These are phyloP conservation scores for Chiua sp. DNA, from an alignment of 1,284 basidiomycete species.

Conservation along the genomic window DNA sequence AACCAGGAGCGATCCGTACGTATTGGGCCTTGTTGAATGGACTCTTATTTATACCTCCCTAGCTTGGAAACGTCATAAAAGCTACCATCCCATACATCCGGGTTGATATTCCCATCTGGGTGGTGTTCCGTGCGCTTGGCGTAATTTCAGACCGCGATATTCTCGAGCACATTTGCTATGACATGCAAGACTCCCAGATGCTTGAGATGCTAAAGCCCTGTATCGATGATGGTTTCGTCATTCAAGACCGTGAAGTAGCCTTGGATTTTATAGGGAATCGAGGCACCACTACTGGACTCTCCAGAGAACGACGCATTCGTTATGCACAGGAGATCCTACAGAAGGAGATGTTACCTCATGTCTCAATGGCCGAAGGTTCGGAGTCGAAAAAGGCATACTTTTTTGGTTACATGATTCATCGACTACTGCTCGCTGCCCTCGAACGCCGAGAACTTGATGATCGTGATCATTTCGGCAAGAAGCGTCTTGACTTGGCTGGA, in stretches of 20 bases:
- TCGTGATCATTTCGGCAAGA: conserved; percentile 99
- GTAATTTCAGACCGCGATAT: conserved; percentile 99
- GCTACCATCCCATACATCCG: conserved; percentile 98
- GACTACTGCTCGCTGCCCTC: conserved; percentile 90
- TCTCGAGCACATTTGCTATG: conserved; percentile 98
- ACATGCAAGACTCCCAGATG: conserved; percentile 95
- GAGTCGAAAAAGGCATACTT: conserved; percentile 99
- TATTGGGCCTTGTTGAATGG: conserved; percentile 15
- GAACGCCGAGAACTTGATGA: conserved; percentile 97
- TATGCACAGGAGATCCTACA: conserved; percentile 99
- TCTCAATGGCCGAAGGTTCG: conserved; percentile 95
- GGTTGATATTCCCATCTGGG: conserved; percentile 98
- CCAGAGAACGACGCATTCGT: conserved; percentile 90
- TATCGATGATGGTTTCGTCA: conserved; percentile 98
- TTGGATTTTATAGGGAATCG: conserved; percentile 99
- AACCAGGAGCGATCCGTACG: conserved; percentile 86
- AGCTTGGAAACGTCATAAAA: conserved; percentile 95
- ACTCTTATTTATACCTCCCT: conserved; percentile 7
- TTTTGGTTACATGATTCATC: conserved; percentile 99
- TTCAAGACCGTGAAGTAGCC: conserved; percentile 96
- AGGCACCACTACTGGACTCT: conserved; percentile 94
- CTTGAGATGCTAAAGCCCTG: conserved; percentile 99
- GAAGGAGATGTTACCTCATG: conserved; percentile 98
- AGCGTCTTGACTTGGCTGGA: conserved; percentile 95
- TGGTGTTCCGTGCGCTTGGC: conserved; percentile 97